phyloP scores from a whole-genome alignment of 345 rosid genomes.

The Raphanus sativus region DNA sequence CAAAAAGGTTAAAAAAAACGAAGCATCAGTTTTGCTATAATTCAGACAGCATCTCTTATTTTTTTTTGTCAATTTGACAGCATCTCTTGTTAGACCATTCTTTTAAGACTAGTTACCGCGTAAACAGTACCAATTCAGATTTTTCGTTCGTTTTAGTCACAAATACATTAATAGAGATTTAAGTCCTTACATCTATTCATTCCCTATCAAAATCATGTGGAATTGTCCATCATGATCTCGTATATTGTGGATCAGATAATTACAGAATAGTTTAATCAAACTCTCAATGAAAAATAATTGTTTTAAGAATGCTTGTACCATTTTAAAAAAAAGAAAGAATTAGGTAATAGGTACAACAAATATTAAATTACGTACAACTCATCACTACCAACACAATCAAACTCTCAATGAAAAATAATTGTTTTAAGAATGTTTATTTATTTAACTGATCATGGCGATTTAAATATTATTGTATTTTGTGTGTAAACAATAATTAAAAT shows the following conservation, averaged over 20 bases:
- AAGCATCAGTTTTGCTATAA: not conserved
- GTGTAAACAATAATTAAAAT: not conserved
- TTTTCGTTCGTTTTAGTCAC: not conserved
- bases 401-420: too few relatives aligned
- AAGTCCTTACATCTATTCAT: not conserved
- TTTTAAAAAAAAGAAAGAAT: not conserved
- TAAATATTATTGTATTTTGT: not conserved
- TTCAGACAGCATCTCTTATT: not conserved
- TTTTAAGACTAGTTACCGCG: not conserved
- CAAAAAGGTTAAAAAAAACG: not conserved
- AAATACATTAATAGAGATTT: not conserved
- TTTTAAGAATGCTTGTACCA: not conserved
- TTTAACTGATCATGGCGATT: not conserved
- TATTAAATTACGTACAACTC: constrained; percentile 1
- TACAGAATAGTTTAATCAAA: not conserved
- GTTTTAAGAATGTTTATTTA: too few relatives aligned
- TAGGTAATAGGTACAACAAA: not conserved
- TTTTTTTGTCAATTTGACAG: too few relatives aligned
- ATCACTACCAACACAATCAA: not conserved
- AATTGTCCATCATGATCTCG: not conserved
- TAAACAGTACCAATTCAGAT: not conserved
- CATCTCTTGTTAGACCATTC: not conserved
- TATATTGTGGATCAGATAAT: not conserved
- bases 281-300: not conserved
- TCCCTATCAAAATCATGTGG: not conserved